A percentile compares a stretch with the other conserved stretches of the same genome.
These are phyloP conservation scores for Mycena rebaudengoi DNA, from an alignment of 768 basidiomycete genomes.

Conservation along the genomic window DNA sequence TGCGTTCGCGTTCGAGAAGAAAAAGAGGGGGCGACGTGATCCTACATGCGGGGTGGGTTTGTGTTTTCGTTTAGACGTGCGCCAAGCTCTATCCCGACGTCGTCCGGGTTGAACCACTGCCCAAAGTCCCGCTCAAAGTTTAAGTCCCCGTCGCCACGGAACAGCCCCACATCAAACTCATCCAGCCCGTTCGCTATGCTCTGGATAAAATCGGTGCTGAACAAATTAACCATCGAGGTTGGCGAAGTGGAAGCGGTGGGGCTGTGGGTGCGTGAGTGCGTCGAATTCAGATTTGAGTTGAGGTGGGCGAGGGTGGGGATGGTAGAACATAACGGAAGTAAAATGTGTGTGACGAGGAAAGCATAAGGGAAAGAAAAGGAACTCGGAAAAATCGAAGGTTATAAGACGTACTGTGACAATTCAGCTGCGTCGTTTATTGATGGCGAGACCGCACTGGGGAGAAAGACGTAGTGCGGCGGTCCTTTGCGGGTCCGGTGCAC, in stretches of 20 bases:
- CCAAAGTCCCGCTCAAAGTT: no score
- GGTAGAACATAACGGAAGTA: not conserved
- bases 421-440: conserved; percentile 1
- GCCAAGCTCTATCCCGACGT: not conserved
- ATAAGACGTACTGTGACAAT: not conserved
- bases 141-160: no score
- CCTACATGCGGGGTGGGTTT: not conserved
- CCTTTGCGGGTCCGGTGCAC: conserved; percentile 2
- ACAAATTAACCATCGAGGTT: not conserved
- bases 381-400: not conserved
- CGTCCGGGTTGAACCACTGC: no score
- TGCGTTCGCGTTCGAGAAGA: not conserved
- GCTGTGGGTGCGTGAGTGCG: not conserved
- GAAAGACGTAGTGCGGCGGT: conserved; percentile 4
- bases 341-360: not conserved
- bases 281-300: conserved; percentile 1
- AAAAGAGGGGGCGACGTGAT: not conserved
- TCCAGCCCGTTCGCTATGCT: not conserved
- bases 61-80: not conserved
- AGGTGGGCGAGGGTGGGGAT: not conserved
- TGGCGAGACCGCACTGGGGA: conserved; percentile 3
- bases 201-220: not conserved
- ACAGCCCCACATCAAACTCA: no score
- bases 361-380: not conserved
- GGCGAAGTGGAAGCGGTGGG: not conserved